Conservation (phyloP, 352 stramenopile species). For the Plasmopara muralis region DNA sequence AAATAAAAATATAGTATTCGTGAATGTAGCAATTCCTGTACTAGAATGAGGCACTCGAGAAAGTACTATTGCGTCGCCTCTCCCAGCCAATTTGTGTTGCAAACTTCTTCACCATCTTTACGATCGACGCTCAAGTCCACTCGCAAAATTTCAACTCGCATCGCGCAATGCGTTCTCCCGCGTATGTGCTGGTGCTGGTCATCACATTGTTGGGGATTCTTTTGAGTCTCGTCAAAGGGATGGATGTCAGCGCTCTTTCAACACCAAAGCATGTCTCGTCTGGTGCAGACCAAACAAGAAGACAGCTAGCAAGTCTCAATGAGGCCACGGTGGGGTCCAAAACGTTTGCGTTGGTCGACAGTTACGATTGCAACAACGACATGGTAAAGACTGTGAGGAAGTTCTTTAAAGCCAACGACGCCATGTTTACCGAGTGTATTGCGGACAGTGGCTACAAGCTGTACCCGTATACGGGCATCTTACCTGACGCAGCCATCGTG, state of each 20-base stretch:
- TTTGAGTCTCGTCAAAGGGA: background rate
- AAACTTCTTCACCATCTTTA: too few species aligned
- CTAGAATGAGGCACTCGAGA: too few species aligned
- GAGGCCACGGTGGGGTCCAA: constrained; percentile 29
- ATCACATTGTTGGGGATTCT: background rate
- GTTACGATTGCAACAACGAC: constrained; percentile 32
- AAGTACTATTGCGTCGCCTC: too few species aligned
- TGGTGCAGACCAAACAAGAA: background rate
- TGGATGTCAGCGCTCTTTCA: background rate
- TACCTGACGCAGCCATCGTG: constrained; percentile 33
- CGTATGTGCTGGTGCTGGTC: background rate
- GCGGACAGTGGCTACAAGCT: constrained; percentile 46
- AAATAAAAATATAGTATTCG: too few species aligned
- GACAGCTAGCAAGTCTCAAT: constrained; percentile 23
- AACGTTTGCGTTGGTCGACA: constrained; percentile 43
- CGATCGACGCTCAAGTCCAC: background rate
- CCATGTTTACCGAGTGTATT: constrained; percentile 42
- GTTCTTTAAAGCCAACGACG: constrained; percentile 44
- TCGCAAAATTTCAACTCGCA: background rate
- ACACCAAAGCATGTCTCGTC: background rate
- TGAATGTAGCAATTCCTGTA: too few species aligned
- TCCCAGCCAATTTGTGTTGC: too few species aligned
- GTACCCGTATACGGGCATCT: constrained; percentile 47
- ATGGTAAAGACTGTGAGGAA: constrained; percentile 32
- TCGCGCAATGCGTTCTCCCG: background rate